Conservation (phyloP, 495 filamentous ascomycete genomes). For the Aspergillus coremiiformis region DNA sequence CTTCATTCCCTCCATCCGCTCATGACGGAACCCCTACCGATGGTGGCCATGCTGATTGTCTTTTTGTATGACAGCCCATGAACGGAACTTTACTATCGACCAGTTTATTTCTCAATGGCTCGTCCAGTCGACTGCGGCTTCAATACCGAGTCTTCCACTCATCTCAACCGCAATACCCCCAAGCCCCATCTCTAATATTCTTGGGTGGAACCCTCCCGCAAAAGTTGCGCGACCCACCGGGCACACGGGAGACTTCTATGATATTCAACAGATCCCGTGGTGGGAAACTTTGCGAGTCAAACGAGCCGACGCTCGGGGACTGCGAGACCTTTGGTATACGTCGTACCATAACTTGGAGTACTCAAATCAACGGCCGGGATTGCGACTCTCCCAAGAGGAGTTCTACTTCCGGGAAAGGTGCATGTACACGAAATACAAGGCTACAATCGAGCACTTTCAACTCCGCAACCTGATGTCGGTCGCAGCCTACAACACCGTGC, state of each 20-base stretch:
- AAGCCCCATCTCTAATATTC: slow-evolving; percentile 24
- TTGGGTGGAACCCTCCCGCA: slow-evolving; percentile 33
- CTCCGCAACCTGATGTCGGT: slow-evolving; percentile 76
- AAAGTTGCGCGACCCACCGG: slow-evolving; percentile 33
- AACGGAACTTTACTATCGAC: slow-evolving; percentile 38
- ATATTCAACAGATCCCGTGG: slow-evolving; percentile 78
- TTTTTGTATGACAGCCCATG: slow-evolving; percentile 25
- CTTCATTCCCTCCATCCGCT: background rate
- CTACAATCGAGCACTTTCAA: slow-evolving; percentile 76
- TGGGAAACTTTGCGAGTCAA: slow-evolving; percentile 53
- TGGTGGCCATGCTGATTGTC: background rate
- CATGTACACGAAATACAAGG: slow-evolving; percentile 58
- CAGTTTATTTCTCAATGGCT: slow-evolving; percentile 41
- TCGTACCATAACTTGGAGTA: slow-evolving; percentile 39
- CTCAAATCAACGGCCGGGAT: slow-evolving; percentile 18
- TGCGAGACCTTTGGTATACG: slow-evolving; percentile 46
- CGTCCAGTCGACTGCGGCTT: slow-evolving; percentile 18
- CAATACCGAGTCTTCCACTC: slow-evolving; percentile 17
- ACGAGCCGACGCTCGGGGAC: slow-evolving; percentile 50
- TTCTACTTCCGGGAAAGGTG: slow-evolving; percentile 60
- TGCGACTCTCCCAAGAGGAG: slow-evolving; percentile 25
- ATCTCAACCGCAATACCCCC: slow-evolving; percentile 12
- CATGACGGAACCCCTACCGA: background rate
- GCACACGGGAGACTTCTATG: slow-evolving; percentile 53
- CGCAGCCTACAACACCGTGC: slow-evolving; percentile 64